Percentiles rank a stretch among this genome's conserved stretches.
Conservation (phyloP, 208 protist genomes). For the Trypanosoma cruzi region DNA sequence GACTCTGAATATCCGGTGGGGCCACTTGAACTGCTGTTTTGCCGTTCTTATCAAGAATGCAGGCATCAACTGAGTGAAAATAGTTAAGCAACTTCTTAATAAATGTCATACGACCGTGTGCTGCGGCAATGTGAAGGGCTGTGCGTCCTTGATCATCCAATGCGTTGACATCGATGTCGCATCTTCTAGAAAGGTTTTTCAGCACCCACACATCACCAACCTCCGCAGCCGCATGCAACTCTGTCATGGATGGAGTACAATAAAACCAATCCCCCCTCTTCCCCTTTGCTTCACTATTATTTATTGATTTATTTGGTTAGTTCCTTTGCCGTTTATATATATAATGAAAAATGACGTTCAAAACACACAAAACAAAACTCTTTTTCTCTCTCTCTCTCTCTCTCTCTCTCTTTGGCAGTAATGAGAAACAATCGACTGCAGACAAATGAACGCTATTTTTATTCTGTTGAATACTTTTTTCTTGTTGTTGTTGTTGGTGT, state of each 20-base stretch:
- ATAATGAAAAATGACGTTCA: too few relatives aligned
- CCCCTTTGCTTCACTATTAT: too few relatives aligned
- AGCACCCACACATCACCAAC: conserved; percentile 40
- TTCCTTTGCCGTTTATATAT: neutral
- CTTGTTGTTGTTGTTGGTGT: too few relatives aligned
- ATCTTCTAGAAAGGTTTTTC: conserved; percentile 51
- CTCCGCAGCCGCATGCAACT: conserved; percentile 36
- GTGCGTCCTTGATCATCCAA: conserved; percentile 60
- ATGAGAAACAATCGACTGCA: too few relatives aligned
- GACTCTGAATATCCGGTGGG: conserved; percentile 27
- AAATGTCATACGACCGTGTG: conserved; percentile 37
- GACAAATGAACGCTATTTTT: too few relatives aligned
- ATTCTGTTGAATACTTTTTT: too few relatives aligned
- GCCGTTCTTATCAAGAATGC: conserved; percentile 50
- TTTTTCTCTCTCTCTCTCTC: too few relatives aligned
- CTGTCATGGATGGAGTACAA: conserved; percentile 11
- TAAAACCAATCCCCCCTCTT: neutral
- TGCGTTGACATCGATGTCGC: conserved; percentile 53
- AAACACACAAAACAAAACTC: too few relatives aligned
- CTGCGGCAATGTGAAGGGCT: conserved; percentile 74
- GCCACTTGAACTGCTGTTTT: conserved; percentile 61
- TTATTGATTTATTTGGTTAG: neutral
- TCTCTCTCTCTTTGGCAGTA: too few relatives aligned
- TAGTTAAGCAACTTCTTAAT: conserved; percentile 49
- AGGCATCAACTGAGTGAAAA: conserved; percentile 42